Evolutionary conservation across 164 flowering plant genomes (phyloP).

Genomic region (Saururus chinensis): DNA sequence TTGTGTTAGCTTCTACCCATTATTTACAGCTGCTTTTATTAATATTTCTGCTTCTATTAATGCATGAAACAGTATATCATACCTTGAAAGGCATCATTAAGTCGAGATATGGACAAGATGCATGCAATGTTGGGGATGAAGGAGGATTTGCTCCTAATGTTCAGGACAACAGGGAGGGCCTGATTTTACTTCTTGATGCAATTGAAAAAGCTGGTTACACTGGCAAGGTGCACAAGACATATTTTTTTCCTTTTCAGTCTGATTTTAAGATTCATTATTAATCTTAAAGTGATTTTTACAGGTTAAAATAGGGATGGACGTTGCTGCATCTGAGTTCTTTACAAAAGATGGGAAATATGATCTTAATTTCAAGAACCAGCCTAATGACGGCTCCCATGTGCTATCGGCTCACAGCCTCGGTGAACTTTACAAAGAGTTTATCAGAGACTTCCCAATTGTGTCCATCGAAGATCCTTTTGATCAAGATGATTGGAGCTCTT

Average conservation of each 20-base stretch:
- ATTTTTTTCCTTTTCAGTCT: neutral
- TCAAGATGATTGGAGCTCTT: conserved; percentile 97
- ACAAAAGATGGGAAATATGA: conserved; percentile 78
- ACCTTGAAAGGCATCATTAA: conserved; percentile 80
- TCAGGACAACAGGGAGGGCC: conserved; percentile 94
- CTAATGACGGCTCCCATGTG: conserved; percentile 88
- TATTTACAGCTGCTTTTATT: neutral
- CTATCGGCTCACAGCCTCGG: conserved; percentile 54
- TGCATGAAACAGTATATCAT: conserved; percentile 61
- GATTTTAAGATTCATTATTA: neutral
- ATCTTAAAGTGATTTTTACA: conserved; percentile 22
- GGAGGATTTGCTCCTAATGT: conserved; percentile 99
- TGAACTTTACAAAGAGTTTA: conserved; percentile 76
- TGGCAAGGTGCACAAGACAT: conserved; percentile 53
- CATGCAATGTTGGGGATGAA: conserved; percentile 98
- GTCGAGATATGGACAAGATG: conserved; percentile 93
- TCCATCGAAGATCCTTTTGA: conserved; percentile 99
- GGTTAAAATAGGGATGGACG: conserved; percentile 99
- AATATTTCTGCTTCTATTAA: neutral
- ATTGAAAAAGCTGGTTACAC: conserved; percentile 96
- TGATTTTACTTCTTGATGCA: conserved; percentile 80
- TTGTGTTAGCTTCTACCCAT: neutral
- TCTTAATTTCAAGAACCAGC: conserved; percentile 83
- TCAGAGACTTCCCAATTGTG: conserved; percentile 84
- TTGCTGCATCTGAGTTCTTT: conserved; percentile 92